Conservation (phyloP, 805 yeast genomes). For the Nakazawaea peltata region DNA sequence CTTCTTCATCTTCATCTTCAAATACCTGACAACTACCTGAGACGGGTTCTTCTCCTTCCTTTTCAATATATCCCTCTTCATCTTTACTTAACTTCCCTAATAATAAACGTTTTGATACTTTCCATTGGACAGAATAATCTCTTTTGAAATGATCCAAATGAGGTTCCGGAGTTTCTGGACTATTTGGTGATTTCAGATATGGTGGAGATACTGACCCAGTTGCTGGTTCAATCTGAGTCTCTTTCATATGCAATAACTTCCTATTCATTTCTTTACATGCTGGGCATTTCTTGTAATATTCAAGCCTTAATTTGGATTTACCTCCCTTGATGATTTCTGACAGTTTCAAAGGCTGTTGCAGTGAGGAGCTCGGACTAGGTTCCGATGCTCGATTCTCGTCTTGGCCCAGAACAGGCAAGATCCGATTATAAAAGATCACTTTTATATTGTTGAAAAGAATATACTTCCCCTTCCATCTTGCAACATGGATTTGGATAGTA, state of each 20-base stretch:
- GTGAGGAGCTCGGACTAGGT: neutral
- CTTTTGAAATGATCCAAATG: neutral
- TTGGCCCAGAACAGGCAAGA: constrained; percentile 2
- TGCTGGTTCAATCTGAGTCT: too few species aligned
- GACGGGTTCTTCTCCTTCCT: too few species aligned
- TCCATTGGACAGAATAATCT: neutral
- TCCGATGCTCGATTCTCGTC: neutral
- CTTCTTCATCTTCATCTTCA: too few species aligned
- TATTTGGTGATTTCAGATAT: too few species aligned
- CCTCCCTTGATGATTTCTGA: constrained; percentile 16
- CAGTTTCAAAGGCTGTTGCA: constrained; percentile 12
- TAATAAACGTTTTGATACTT: too few species aligned
- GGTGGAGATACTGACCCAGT: too few species aligned
- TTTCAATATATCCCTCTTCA: too few species aligned
- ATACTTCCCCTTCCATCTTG: constrained; percentile 18
- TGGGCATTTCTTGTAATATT: constrained; percentile 16
- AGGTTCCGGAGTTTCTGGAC: too few species aligned
- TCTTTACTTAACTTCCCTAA: too few species aligned
- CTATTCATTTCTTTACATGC: constrained; percentile 3
- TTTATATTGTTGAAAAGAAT: constrained; percentile 23
- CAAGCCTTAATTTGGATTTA: constrained; percentile 16
- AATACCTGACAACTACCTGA: too few species aligned
- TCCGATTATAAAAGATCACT: constrained; percentile 19
- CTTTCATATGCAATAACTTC: too few species aligned
- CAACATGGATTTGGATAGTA: constrained; percentile 20